These are phyloP conservation scores for Blastocystis hominis DNA, from an alignment of 352 stramenopile species.

Conservation along the genomic window DNA sequence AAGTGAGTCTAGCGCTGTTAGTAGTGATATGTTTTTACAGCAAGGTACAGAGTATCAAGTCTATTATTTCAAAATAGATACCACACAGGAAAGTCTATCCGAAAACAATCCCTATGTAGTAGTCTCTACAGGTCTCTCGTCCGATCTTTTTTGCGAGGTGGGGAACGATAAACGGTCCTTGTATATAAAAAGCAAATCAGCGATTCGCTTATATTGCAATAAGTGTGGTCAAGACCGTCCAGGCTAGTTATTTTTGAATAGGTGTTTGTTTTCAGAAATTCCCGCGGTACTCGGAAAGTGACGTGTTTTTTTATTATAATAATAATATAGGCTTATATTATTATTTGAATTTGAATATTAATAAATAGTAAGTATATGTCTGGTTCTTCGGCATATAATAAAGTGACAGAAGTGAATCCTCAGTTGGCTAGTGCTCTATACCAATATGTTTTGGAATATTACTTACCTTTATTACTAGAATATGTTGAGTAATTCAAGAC, in stretches of 20 bases:
- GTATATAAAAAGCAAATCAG: neutral
- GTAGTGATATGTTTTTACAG: neutral
- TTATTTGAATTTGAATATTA: neutral
- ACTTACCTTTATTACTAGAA: neutral
- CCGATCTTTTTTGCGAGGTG: conserved; percentile 18
- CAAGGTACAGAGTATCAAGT: neutral
- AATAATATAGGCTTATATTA: neutral
- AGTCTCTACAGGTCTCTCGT: neutral
- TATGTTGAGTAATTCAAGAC: conserved; percentile 24
- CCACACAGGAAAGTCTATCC: neutral
- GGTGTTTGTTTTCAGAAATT: neutral
- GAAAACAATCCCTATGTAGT: conserved; percentile 14
- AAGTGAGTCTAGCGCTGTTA: neutral
- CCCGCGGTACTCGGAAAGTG: neutral
- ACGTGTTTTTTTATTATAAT: neutral
- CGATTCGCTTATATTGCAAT: neutral
- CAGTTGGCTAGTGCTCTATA: conserved; percentile 32
- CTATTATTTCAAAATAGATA: no score
- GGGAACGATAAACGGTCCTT: neutral
- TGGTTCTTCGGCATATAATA: conserved; percentile 51
- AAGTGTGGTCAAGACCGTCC: neutral
- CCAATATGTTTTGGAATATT: conserved; percentile 6
- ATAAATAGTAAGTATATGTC: neutral
- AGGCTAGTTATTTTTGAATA: neutral
- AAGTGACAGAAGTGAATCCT: conserved; percentile 44